Percentiles rank a stretch among this genome's conserved stretches.
Conservation (phyloP, 805 yeast species). For the Kodamaea leandrae region DNA sequence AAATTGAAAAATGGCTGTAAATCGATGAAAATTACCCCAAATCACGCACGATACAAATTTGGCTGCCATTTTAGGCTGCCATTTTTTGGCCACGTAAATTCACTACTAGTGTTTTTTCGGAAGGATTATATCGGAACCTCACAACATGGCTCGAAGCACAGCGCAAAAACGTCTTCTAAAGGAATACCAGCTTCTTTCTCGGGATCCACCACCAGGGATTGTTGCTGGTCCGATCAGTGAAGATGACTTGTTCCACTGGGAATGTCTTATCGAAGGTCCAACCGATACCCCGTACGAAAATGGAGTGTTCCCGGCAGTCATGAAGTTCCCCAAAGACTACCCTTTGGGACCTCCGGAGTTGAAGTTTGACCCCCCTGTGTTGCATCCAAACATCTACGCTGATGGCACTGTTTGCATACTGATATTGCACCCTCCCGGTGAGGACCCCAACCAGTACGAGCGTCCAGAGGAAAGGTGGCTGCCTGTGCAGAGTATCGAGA, state of each 20-base stretch:
- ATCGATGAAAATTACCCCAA: not conserved
- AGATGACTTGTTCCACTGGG: slow-evolving; percentile 75
- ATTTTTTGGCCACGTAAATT: not conserved
- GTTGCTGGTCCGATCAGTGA: slow-evolving; percentile 87
- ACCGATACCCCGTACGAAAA: slow-evolving; percentile 81
- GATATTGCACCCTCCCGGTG: slow-evolving; percentile 93
- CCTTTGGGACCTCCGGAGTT: slow-evolving; percentile 81
- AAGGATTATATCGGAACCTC: too few relatives aligned
- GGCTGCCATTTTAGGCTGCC: too few relatives aligned
- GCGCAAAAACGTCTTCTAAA: slow-evolving; percentile 86
- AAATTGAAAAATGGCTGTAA: slow-evolving; percentile 1
- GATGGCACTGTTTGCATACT: slow-evolving; percentile 97
- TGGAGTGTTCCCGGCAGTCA: slow-evolving; percentile 78
- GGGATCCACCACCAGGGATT: slow-evolving; percentile 92
- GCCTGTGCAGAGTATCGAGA: slow-evolving; percentile 97
- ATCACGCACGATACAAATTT: too few relatives aligned
- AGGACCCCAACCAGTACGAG: slow-evolving; percentile 95
- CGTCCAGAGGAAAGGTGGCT: slow-evolving; percentile 97
- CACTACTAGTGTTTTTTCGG: too few relatives aligned
- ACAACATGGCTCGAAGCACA: slow-evolving; percentile 47
- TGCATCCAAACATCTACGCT: slow-evolving; percentile 91
- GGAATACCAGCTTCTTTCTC: slow-evolving; percentile 81
- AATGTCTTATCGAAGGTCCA: slow-evolving; percentile 81
- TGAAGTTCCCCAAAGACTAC: slow-evolving; percentile 74
- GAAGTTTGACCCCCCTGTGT: slow-evolving; percentile 72